Base-by-base conservation (phyloP, 768 basidiomycete genomes). In the Leccinellum albellum region DNA sequence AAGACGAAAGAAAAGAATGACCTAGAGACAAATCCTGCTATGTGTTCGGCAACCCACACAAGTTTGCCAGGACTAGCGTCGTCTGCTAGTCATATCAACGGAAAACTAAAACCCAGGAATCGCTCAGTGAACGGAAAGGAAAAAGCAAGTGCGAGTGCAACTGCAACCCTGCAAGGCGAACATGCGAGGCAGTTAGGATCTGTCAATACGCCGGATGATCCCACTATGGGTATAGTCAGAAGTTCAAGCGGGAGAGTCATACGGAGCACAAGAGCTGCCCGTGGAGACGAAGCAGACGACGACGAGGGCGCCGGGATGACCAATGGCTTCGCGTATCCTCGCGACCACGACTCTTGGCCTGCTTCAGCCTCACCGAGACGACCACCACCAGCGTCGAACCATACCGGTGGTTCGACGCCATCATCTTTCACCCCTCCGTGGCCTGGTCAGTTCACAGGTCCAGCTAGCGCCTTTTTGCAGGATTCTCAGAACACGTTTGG, bases 11-110 rank as follows among this genome's bases (percentile, higher is more conserved):
- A 79, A 70, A 81, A 78, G 56, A 80, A 78, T 61, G 67, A 81
- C n/a, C 67, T 83, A n/a, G 80, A 85, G 53, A 82, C 81, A 50
- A 80, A 86, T 64, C 82, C 84, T 35, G 81, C 81, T 32, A 74
- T 82, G 69, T 71, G 73, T 37, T 71, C 68, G 33, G 66, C 71
- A n/a, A 59, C 66, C 33, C 68, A 59, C 52, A 68, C 64, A 37
- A 62, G 55, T 64, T 56, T 71, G 47, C 66, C 68, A 55, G 63
- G 64, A 13, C 63, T 68, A 37, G 57, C 58, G 29, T 60, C 56
- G 5, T 53, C 63, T 35, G 47, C 57, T n/a, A 55, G 57, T 53
- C 64, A 66, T 1, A 15, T 61, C 14, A 74, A 67, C 28, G 68
- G 68, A 35, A 81, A 76, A 63, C 44, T 69, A 54, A 81, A 79